A percentile compares a stretch with the other conserved stretches of the same genome.
Evolutionary conservation across 2,329 filamentous ascomycete species (phyloP).

Genomic region (Phoma sp.): DNA sequence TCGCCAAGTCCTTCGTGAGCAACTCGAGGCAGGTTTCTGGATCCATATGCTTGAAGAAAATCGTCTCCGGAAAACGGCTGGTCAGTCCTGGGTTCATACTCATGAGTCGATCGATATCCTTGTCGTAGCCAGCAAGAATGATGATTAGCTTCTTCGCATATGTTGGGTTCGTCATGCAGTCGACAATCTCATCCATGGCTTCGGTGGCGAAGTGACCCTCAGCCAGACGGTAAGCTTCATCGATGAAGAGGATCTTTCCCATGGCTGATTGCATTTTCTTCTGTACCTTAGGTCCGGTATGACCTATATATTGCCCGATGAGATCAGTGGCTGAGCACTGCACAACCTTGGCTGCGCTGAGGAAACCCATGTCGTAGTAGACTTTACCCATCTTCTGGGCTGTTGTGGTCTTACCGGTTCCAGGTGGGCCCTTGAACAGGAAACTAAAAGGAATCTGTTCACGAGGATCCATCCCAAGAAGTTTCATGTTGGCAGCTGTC

Average conservation of each 20-base stretch:
- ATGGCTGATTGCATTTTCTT: slow-evolving; percentile 66
- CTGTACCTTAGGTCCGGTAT: slow-evolving; percentile 71
- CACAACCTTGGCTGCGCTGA: slow-evolving; percentile 65
- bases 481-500: slow-evolving; percentile 59
- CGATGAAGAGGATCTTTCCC: slow-evolving; percentile 72
- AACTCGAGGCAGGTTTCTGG: slow-evolving; percentile 42
- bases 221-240: slow-evolving; percentile 72
- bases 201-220: slow-evolving; percentile 64
- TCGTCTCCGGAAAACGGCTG: slow-evolving; percentile 67
- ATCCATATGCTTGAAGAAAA: slow-evolving; percentile 60
- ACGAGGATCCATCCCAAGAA: slow-evolving; percentile 61
- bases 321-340: slow-evolving; percentile 73
- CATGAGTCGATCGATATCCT: slow-evolving; percentile 70
- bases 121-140: slow-evolving; percentile 72
- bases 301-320: slow-evolving; percentile 71
- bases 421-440: slow-evolving; percentile 70
- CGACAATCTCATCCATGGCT: slow-evolving; percentile 60
- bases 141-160: slow-evolving; percentile 68
- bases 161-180: slow-evolving; percentile 61
- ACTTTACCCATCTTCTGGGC: slow-evolving; percentile 77
- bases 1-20: slow-evolving; percentile 48
- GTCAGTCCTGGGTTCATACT: slow-evolving; percentile 67
- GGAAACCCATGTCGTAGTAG: slow-evolving; percentile 76
- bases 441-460: slow-evolving; percentile 71
- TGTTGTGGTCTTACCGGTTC: slow-evolving; percentile 77